Base-by-base conservation (phyloP, 768 basidiomycete genomes). In the Amanita polypyramis region DNA sequence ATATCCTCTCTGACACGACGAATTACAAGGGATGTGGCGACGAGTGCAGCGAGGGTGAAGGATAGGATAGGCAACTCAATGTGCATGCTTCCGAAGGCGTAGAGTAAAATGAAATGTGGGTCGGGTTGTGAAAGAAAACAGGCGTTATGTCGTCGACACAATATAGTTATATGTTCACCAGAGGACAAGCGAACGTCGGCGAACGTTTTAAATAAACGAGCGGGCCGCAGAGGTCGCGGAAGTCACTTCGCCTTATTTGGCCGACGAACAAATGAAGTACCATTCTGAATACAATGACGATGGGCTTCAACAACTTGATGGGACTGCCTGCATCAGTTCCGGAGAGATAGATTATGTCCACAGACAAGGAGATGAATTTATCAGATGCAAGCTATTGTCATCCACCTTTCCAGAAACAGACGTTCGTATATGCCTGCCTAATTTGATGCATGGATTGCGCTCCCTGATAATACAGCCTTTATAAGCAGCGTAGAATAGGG, bases 1-100 rank as follows among this genome's bases (percentile, higher is more conserved):
- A 78, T 62, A 54, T 73, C 77, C 37, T 59, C 64, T 51, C 69
- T 66, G 46, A 74, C 65, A 54, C 74, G 72, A 47, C 65, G 69
- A 34, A 73, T 58, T 27, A 72, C 64, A 14, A 71, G 52, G 41
- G 77, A 64, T 3, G 60, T 56, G 9, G 63, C 61, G 45, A 76
- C 60, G 32, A 77, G 52, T 23, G 46, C 58, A n/a, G 62, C 63
- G 54, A 67, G 75, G 35, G 71, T 49, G 54, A 80, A 70, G 17
- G 75, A 74, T 30, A 75, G 49, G 20, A 60, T 63, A 35, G 67
- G 60, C 37, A 75, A 54, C 47, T 61, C 65, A 41, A 55, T 52
- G 41, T 59, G 58, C 70, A 75, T 73, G 41, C 40, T 27, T 29
- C 23, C 17, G 21, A 25, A 21, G 19, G 29, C 17, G 11, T 45